phyloP scores from a whole-genome alignment of 306 rosid genomes.

The Prunus padus region DNA sequence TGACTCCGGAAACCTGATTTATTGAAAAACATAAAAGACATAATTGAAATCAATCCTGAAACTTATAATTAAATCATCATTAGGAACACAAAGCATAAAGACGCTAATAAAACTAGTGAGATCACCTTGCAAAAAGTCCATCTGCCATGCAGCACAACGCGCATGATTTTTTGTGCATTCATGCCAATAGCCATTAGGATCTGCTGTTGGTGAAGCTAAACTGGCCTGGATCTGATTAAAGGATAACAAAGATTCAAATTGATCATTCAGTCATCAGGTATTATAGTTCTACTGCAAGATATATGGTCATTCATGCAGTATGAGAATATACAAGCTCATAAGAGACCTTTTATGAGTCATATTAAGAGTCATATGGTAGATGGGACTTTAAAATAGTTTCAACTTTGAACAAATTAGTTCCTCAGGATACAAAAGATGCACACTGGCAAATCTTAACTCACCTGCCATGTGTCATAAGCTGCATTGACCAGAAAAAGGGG shows the following conservation, averaged over 20 bases:
- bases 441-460: slow-evolving; percentile 16
- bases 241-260: not conserved
- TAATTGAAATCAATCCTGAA: not conserved
- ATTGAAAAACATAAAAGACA: not conserved
- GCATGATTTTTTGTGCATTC: slow-evolving; percentile 69
- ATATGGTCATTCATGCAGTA: not conserved
- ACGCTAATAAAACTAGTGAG: not conserved
- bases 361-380: not conserved
- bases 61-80: not conserved
- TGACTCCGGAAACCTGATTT: slow-evolving; percentile 72
- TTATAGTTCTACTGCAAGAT: not conserved
- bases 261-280: not conserved
- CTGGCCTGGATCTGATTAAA: slow-evolving; percentile 72
- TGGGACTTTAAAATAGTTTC: not conserved
- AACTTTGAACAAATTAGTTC: not conserved
- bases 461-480: slow-evolving; percentile 99
- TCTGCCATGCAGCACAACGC: slow-evolving; percentile 56
- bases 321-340: not conserved
- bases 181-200: slow-evolving; percentile 84
- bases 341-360: not conserved
- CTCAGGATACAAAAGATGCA: not conserved
- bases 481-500: slow-evolving; percentile 89
- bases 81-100: not conserved
- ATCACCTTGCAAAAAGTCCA: slow-evolving; percentile 74
- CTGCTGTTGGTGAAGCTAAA: slow-evolving; percentile 84